Conservation (phyloP, 768 basidiomycete species). For the Tylopilus balloui region DNA sequence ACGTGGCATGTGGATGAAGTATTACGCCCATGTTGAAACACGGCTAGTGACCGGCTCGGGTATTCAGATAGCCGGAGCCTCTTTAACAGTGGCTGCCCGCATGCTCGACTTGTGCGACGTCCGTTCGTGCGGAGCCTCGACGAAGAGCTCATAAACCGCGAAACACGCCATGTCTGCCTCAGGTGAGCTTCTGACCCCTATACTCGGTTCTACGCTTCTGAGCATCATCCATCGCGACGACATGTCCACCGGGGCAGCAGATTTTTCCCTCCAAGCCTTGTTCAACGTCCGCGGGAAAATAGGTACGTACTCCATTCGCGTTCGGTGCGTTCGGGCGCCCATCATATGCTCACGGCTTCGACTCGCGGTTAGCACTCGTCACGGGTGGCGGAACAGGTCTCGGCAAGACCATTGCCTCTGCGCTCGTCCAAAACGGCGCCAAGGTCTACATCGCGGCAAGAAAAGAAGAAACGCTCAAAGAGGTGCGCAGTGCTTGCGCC, state of each 20-base stretch:
- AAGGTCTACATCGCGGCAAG: conserved; percentile 88
- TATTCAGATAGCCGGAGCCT: background rate
- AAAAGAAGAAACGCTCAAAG: conserved; percentile 73
- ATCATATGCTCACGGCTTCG: background rate
- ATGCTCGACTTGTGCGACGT: background rate
- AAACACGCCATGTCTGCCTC: conserved; percentile 12
- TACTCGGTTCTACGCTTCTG: too few relatives aligned
- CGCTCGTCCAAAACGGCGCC: conserved; percentile 81
- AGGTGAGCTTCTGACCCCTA: conserved; percentile 4
- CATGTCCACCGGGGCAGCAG: conserved; percentile 22
- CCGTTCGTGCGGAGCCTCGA: background rate
- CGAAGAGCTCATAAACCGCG: background rate
- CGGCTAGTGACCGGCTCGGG: conserved; percentile 3
- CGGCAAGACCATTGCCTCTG: conserved; percentile 78
- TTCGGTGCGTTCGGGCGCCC: background rate
- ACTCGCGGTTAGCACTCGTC: conserved; percentile 53
- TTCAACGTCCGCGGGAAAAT: conserved; percentile 70
- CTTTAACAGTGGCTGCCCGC: background rate
- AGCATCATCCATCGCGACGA: background rate
- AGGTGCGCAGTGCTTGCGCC: conserved; percentile 39
- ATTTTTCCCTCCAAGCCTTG: conserved; percentile 50
- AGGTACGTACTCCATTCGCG: conserved; percentile 36
- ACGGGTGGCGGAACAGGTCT: conserved; percentile 84
- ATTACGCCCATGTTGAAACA: too few relatives aligned
- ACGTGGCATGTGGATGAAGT: too few relatives aligned